These are phyloP conservation scores for Lactuca saligna DNA, from an alignment of 129 eudicot species.

Conservation along the genomic window DNA sequence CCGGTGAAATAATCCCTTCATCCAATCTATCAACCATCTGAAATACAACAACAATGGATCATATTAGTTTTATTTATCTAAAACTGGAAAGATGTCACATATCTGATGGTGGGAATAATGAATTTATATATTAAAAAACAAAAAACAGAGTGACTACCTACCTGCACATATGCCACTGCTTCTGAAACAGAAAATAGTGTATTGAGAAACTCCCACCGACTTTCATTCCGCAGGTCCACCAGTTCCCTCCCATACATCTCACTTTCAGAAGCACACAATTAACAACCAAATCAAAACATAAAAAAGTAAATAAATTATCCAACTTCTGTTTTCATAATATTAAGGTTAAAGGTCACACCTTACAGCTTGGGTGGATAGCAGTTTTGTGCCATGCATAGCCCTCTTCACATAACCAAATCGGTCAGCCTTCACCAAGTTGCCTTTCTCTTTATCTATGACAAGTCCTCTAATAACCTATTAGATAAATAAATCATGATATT, in stretches of 20 bases:
- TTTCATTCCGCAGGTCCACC: slow-evolving; percentile 88
- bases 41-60: slow-evolving; percentile 20
- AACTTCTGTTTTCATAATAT: slow-evolving; percentile 9
- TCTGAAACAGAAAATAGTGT: slow-evolving; percentile 92
- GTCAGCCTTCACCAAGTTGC: slow-evolving; percentile 94
- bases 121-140: slow-evolving; percentile 3
- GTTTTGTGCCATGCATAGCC: slow-evolving; percentile 97
- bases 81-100: slow-evolving; percentile 7
- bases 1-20: slow-evolving; percentile 72
- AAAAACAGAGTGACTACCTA: slow-evolving; percentile 27
- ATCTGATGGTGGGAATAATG: not conserved
- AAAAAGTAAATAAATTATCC: slow-evolving; percentile 19
- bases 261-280: slow-evolving; percentile 62
- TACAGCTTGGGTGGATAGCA: slow-evolving; percentile 85
- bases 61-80: slow-evolving; percentile 1
- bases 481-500: not conserved
- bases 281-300: slow-evolving; percentile 1
- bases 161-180: slow-evolving; percentile 99
- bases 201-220: slow-evolving; percentile 96
- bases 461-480: slow-evolving; percentile 93
- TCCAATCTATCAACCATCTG: slow-evolving; percentile 98
- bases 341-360: slow-evolving; percentile 41
- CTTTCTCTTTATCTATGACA: slow-evolving; percentile 95
- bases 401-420: slow-evolving; percentile 96
- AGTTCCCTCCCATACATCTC: slow-evolving; percentile 98